These are phyloP conservation scores for Arctium lappa DNA, from an alignment of 129 eudicot genomes.

Conservation along the genomic window DNA sequence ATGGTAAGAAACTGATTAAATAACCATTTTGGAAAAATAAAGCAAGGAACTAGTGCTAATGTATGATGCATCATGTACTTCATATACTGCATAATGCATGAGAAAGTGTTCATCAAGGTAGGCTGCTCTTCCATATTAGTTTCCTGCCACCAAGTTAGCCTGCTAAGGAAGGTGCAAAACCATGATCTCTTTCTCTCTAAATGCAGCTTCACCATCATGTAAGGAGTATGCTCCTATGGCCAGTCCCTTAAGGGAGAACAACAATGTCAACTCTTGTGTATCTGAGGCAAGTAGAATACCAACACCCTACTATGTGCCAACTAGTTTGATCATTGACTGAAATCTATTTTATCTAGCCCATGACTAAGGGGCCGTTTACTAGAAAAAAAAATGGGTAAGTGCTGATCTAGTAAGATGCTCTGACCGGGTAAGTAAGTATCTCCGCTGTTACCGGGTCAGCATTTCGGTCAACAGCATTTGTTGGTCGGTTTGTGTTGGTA, in stretches of 20 bases:
- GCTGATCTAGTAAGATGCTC: neutral
- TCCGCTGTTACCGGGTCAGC: neutral
- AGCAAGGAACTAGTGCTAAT: too few species aligned
- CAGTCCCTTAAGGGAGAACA: slow-evolving; percentile 22
- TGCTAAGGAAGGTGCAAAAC: slow-evolving; percentile 1
- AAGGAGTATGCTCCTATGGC: slow-evolving; percentile 13
- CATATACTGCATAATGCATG: neutral
- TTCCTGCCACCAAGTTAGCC: neutral
- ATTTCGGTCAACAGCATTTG: neutral
- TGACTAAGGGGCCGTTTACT: neutral
- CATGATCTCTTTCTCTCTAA: neutral
- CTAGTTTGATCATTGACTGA: neutral
- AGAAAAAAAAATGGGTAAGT: neutral
- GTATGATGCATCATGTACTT: neutral
- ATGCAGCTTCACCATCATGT: slow-evolving; percentile 36
- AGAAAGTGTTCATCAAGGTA: too few species aligned
- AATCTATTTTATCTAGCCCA: neutral
- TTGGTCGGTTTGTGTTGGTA: neutral
- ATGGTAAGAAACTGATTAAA: too few species aligned
- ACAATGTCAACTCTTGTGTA: slow-evolving; percentile 26
- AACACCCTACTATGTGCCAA: slow-evolving; percentile 1
- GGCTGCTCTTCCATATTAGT: neutral
- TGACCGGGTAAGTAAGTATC: neutral
- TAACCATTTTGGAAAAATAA: too few species aligned
- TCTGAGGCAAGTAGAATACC: slow-evolving; percentile 43